A percentile compares a stretch with the other conserved stretches of the same genome.
These are phyloP conservation scores for Phyllosticta citribraziliensis DNA, from an alignment of 2,329 filamentous ascomycete genomes.

Conservation along the genomic window DNA sequence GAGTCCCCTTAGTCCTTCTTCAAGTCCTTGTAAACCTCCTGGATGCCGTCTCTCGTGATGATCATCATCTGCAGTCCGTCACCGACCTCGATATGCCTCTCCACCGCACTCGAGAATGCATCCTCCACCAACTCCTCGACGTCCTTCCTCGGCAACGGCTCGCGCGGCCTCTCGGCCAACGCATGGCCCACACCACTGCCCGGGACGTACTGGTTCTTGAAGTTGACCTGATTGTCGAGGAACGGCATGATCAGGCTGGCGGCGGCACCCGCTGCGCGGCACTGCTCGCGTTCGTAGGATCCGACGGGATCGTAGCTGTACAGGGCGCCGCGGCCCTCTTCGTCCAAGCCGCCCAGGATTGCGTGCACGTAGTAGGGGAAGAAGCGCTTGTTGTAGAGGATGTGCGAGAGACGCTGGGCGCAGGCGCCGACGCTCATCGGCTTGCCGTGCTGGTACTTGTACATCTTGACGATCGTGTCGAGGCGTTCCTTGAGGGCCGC, in stretches of 20 bases:
- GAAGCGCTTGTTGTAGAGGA: constrained; percentile 95
- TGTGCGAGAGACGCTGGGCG: constrained; percentile 87
- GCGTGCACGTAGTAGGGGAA: constrained; percentile 98
- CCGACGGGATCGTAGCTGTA: constrained; percentile 98
- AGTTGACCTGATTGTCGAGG: constrained; percentile 98
- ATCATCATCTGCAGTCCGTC: constrained; percentile 93
- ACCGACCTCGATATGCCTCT: constrained; percentile 98
- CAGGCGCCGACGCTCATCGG: constrained; percentile 90
- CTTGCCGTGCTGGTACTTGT: constrained; percentile 96
- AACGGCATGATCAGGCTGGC: constrained; percentile 97
- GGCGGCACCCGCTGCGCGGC: constrained; percentile 83
- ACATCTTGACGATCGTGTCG: constrained; percentile 95
- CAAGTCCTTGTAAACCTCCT: constrained; percentile 73
- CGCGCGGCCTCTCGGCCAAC: constrained; percentile 57
- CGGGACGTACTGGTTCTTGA: constrained; percentile 96
- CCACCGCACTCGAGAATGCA: constrained; percentile 94
- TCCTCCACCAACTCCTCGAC: constrained; percentile 89
- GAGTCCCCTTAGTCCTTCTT: constrained; percentile 46
- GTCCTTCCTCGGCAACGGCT: constrained; percentile 59
- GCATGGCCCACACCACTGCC: constrained; percentile 76
- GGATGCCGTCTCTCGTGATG: constrained; percentile 77
- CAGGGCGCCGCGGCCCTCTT: constrained; percentile 85
- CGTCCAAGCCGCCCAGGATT: constrained; percentile 87
- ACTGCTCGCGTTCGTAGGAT: constrained; percentile 95
- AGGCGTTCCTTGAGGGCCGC: constrained; percentile 88